Conservation (phyloP, 768 basidiomycete genomes). For the Cystoderma amianthinum region DNA sequence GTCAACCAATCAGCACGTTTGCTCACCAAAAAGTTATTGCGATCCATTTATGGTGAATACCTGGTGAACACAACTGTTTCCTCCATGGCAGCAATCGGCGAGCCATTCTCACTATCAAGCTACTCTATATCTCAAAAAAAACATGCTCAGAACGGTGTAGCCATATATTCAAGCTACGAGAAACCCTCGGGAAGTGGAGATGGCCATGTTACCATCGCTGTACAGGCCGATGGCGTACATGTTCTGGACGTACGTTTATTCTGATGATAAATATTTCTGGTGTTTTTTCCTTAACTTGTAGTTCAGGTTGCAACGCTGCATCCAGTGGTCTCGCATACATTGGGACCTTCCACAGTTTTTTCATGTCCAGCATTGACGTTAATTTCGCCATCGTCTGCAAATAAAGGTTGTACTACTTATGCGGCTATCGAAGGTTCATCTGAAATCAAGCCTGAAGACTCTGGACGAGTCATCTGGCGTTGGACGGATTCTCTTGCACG, state of each 20-base stretch:
- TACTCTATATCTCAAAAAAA: background rate
- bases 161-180: slow-evolving; percentile 27
- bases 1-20: slow-evolving; percentile 6
- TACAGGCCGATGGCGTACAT: slow-evolving; percentile 71
- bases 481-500: slow-evolving; percentile 49
- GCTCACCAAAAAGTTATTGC: slow-evolving; percentile 1
- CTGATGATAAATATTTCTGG: slow-evolving; percentile 2
- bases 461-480: slow-evolving; percentile 48
- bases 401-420: slow-evolving; percentile 45
- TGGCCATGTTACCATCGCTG: slow-evolving; percentile 59
- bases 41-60: too few relatives aligned
- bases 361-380: slow-evolving; percentile 49
- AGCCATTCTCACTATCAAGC: background rate
- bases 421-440: slow-evolving; percentile 43
- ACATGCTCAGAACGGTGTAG: slow-evolving; percentile 3
- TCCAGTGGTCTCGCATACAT: slow-evolving; percentile 60
- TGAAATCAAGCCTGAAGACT: slow-evolving; percentile 26
- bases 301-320: slow-evolving; percentile 55
- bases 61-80: too few relatives aligned
- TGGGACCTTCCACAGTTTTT: slow-evolving; percentile 61
- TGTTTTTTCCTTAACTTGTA: background rate
- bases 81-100: background rate
- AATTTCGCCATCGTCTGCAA: slow-evolving; percentile 20
- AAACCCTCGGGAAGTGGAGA: slow-evolving; percentile 30
- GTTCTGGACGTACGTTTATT: slow-evolving; percentile 54